phyloP scores from a whole-genome alignment of 129 eudicot genomes.

The Chrysanthemum seticuspe region DNA sequence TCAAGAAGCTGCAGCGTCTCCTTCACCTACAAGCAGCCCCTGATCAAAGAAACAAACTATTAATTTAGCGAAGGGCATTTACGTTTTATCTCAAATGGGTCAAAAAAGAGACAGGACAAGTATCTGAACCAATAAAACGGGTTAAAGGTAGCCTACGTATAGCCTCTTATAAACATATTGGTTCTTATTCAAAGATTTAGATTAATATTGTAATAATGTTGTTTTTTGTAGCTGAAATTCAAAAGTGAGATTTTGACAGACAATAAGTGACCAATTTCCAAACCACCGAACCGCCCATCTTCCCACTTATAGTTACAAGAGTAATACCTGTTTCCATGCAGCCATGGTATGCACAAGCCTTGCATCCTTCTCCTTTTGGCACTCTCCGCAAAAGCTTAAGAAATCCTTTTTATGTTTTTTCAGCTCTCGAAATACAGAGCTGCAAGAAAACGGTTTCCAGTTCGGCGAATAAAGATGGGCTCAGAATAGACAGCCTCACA shows the following conservation, averaged over 20 bases:
- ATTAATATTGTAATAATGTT: too few relatives aligned
- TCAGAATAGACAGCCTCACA: background rate
- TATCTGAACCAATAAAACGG: background rate
- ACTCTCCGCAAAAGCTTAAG: slow-evolving; percentile 77
- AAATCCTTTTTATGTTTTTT: slow-evolving; percentile 78
- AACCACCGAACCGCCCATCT: too few relatives aligned
- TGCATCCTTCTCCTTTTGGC: slow-evolving; percentile 75
- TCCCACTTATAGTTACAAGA: background rate
- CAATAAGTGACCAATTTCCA: too few relatives aligned
- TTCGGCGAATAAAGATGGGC: slow-evolving; percentile 2
- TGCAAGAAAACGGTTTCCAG: slow-evolving; percentile 22
- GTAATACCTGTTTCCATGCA: slow-evolving; percentile 58
- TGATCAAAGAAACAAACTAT: slow-evolving; percentile 18
- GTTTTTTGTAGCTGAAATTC: too few relatives aligned
- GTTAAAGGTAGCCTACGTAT: background rate
- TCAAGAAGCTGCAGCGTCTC: slow-evolving; percentile 36
- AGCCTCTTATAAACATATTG: too few relatives aligned
- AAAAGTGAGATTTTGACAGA: too few relatives aligned
- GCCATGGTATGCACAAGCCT: slow-evolving; percentile 59
- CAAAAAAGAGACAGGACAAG: too few relatives aligned
- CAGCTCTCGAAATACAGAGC: slow-evolving; percentile 79
- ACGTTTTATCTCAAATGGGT: too few relatives aligned
- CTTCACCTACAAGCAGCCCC: slow-evolving; percentile 54
- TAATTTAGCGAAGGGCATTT: background rate
- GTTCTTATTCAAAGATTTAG: too few relatives aligned